Evolutionary conservation across 441 rosid species (phyloP).

Genomic region (Mallotus repandus): DNA sequence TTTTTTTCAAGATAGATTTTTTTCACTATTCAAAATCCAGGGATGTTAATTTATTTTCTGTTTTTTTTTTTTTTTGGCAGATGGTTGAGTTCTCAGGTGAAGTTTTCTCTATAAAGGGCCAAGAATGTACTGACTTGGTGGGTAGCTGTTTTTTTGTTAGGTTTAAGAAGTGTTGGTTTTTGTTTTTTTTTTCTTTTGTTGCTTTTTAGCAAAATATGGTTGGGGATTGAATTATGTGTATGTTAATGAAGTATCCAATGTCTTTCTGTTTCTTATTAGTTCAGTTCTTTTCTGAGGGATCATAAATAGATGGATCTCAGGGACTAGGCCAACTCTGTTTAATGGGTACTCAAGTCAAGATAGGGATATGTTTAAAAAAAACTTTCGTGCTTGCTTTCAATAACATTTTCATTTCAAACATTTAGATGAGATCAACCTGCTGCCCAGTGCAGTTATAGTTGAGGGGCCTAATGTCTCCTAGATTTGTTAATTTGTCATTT

Average conservation of each 20-base stretch:
- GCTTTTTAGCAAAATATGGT: constrained; percentile 8
- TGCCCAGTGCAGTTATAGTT: constrained; percentile 23
- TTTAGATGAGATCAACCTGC: not conserved
- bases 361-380: constrained; percentile 14
- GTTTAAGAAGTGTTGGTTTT: not conserved
- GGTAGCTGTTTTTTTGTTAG: constrained; percentile 20
- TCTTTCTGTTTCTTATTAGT: constrained; percentile 9
- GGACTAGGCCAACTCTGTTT: constrained; percentile 17
- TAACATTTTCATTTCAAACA: constrained; percentile 17
- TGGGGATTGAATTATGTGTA: constrained; percentile 14
- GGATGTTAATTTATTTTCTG: not conserved
- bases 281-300: constrained; percentile 16
- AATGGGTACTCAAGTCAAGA: constrained; percentile 20
- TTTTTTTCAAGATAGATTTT: not conserved
- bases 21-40: not conserved
- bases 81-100: constrained; percentile 38
- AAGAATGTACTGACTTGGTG: constrained; percentile 30
- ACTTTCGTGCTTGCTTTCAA: constrained; percentile 23
- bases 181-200: not conserved
- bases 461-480: constrained; percentile 30
- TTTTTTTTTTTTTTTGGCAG: constrained; percentile 32
- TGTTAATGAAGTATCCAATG: constrained; percentile 36
- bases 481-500: constrained; percentile 28
- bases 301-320: constrained; percentile 17
- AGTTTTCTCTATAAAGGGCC: constrained; percentile 25